Evolutionary conservation across 352 stramenopile species (phyloP), one percentile per base, ranked within the genome.

Genomic region (Phytophthora meadii): DNA sequence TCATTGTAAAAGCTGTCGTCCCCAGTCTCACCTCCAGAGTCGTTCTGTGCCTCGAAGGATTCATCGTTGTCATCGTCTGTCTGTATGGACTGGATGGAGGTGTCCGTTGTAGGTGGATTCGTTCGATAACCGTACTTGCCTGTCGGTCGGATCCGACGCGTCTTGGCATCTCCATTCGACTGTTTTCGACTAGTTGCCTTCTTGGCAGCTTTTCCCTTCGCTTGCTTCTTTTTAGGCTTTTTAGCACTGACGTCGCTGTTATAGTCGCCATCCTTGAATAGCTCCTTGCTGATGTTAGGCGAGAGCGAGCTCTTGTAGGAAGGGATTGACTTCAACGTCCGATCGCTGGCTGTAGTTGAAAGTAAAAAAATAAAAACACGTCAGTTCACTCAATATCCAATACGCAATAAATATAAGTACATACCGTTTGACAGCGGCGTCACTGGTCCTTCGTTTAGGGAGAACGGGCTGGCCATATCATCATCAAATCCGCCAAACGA

Each of bases 391-490:
- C n/a, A 50, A 53, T 2, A 15, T 9, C 4, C 17, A 42, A 41
- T 2, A 14, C 28, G 25, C 8, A 19, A 7, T 22, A 36, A 36
- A 2, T 22, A 39, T 48, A 9, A 64, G n/a, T 24, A 61, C 72
- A 34, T 65, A 89, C 80, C 71, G 50, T 92, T 89, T 0, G 83
- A 92, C 1, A 93, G 30, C 3, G 85, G 85, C 0, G 82, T 91
- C n/a, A 92, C 46, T n/a, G 78, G 54, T 4, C 69, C 80, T 7
- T 87, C 80, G 27, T 88, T 73, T 46, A 88, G 73, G 0, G 79
- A 77, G 56, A 93, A 91, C 14, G 85, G 85, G 12, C 81, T 91
- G 8, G 44, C 48, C 24, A 65, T 61, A n/a, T 74, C 61, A 8
- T 76, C 66, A 28, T 81, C 71, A 65, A 89, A 89, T 22, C 68